Evolutionary conservation across 495 filamentous ascomycete species (phyloP).

Genomic region (Penicillium roqueforti): DNA sequence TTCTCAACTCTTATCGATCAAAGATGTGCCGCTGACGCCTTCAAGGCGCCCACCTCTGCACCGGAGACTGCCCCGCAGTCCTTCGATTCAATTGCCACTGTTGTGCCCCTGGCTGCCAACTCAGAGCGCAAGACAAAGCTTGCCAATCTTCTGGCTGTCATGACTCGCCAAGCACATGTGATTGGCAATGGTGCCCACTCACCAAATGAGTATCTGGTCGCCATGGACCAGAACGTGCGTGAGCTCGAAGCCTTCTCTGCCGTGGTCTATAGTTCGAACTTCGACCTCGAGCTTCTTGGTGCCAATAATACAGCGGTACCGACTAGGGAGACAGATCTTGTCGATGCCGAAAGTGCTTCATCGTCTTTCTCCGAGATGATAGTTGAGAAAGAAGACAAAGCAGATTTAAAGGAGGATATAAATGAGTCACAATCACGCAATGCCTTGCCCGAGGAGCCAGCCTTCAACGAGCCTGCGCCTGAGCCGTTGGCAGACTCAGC

Average conservation of each 20-base stretch:
- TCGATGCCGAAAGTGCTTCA: constrained; percentile 16
- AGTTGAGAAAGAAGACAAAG: constrained; percentile 21
- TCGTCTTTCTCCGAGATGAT: constrained; percentile 25
- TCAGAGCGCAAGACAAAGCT: constrained; percentile 64
- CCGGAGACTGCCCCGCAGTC: constrained; percentile 43
- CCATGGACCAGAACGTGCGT: constrained; percentile 69
- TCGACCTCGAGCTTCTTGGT: constrained; percentile 60
- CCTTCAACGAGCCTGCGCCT: neutral
- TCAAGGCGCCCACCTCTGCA: constrained; percentile 52
- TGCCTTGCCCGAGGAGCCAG: neutral
- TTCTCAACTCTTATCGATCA: constrained; percentile 77
- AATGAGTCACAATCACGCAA: neutral
- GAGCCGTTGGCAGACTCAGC: constrained; percentile 23
- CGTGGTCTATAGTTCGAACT: constrained; percentile 90
- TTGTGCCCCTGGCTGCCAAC: constrained; percentile 27
- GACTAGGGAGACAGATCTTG: constrained; percentile 8
- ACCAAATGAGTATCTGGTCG: constrained; percentile 79
- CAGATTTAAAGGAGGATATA: neutral
- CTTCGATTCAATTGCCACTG: constrained; percentile 40
- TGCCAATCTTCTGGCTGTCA: constrained; percentile 79
- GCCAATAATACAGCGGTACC: constrained; percentile 17
- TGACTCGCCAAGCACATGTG: constrained; percentile 81
- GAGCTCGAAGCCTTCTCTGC: constrained; percentile 94
- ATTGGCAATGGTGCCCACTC: constrained; percentile 72
- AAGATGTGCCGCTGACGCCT: constrained; percentile 73